These are phyloP conservation scores for Paracamarosporium sp. DNA, from an alignment of 2,329 filamentous ascomycete genomes.

Conservation along the genomic window DNA sequence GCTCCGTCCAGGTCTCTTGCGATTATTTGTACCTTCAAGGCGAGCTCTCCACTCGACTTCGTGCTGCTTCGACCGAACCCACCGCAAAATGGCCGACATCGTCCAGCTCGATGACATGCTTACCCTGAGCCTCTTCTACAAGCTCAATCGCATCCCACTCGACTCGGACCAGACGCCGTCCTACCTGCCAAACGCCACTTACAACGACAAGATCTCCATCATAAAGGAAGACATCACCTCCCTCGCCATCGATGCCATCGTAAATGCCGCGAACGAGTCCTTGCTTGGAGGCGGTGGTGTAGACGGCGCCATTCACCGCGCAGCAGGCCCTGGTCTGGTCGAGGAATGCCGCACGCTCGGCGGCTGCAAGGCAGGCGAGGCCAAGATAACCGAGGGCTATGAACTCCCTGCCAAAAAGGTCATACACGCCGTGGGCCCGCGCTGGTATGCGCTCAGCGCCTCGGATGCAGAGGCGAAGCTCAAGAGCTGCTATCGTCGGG, in stretches of 20 bases:
- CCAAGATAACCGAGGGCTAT: slow-evolving; percentile 84
- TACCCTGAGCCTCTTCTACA: slow-evolving; percentile 71
- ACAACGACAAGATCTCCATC: slow-evolving; percentile 74
- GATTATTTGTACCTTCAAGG: not conserved
- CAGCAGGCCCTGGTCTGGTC: slow-evolving; percentile 73
- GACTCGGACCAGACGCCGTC: slow-evolving; percentile 12
- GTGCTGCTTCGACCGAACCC: not conserved
- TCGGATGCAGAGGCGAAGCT: slow-evolving; percentile 53
- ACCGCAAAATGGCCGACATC: slow-evolving; percentile 27
- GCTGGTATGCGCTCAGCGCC: slow-evolving; percentile 63
- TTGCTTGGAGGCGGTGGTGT: slow-evolving; percentile 91
- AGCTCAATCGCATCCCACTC: slow-evolving; percentile 56
- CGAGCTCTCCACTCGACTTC: not conserved
- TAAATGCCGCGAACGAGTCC: slow-evolving; percentile 86
- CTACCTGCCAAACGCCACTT: slow-evolving; percentile 25
- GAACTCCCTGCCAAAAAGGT: slow-evolving; percentile 76
- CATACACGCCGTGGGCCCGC: slow-evolving; percentile 89
- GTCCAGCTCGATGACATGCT: slow-evolving; percentile 63
- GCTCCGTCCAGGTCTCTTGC: not conserved
- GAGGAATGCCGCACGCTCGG: slow-evolving; percentile 74
- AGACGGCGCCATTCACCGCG: slow-evolving; percentile 76
- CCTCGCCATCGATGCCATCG: slow-evolving; percentile 79
- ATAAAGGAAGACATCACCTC: slow-evolving; percentile 82
- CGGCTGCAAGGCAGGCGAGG: slow-evolving; percentile 78
- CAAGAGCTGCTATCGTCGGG: slow-evolving; percentile 72